These are phyloP conservation scores for Bidens hawaiensis DNA, from an alignment of 140 eudicot genomes.

Conservation along the genomic window DNA sequence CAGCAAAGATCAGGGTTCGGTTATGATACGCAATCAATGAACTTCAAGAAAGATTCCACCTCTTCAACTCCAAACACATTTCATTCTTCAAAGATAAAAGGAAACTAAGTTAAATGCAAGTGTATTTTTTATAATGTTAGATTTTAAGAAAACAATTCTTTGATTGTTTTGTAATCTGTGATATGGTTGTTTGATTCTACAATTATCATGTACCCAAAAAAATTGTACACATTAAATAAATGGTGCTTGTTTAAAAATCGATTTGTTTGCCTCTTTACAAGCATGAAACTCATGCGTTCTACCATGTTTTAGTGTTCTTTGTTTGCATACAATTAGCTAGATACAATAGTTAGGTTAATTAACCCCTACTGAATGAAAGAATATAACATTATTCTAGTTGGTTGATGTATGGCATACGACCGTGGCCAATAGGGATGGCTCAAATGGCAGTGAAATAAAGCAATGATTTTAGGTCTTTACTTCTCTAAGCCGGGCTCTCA, in stretches of 20 bases:
- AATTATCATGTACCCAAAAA: constrained; percentile 11
- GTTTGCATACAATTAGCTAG: too few relatives aligned
- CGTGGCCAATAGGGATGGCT: too few relatives aligned
- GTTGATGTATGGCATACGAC: too few relatives aligned
- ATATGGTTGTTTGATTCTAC: neutral
- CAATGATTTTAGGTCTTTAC: too few relatives aligned
- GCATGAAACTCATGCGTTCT: neutral
- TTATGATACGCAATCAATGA: constrained; percentile 9
- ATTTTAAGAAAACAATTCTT: neutral
- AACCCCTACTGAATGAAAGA: too few relatives aligned
- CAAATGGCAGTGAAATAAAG: too few relatives aligned
- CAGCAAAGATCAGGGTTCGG: constrained; percentile 24
- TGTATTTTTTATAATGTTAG: neutral
- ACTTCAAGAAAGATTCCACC: constrained; percentile 17
- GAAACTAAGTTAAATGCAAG: constrained; percentile 1
- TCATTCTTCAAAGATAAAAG: constrained; percentile 13
- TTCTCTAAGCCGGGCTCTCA: too few relatives aligned
- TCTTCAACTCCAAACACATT: constrained; percentile 14
- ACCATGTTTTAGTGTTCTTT: too few relatives aligned
- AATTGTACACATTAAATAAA: constrained; percentile 2
- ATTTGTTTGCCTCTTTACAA: neutral
- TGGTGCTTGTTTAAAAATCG: neutral
- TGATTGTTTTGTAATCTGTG: constrained; percentile 19
- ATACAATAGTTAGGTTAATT: too few relatives aligned
- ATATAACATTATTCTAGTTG: too few relatives aligned